Evolutionary conservation across 192 early-diverging fungal genomes (phyloP).

Genomic region (Oehlia diaphana): DNA sequence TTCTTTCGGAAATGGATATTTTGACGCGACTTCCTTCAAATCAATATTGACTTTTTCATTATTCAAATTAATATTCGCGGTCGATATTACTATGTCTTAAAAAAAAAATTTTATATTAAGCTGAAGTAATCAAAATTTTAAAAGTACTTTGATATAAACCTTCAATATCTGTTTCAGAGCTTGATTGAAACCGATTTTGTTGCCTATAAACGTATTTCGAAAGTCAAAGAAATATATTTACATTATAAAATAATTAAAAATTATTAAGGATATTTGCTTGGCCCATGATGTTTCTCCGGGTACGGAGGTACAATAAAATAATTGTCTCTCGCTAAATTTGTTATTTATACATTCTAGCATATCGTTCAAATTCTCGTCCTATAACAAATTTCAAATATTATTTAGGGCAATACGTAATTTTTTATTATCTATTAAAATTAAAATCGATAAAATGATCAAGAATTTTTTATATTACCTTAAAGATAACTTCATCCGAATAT

Average conservation of each 20-base stretch:
- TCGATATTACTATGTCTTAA: conserved; percentile 11
- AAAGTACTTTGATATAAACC: background rate
- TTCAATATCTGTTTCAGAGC: background rate
- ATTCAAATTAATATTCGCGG: background rate
- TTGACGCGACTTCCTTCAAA: conserved; percentile 34
- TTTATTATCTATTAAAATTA: background rate
- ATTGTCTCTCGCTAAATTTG: conserved; percentile 58
- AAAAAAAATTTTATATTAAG: background rate
- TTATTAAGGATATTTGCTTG: conserved; percentile 36
- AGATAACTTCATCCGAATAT: conserved; percentile 7
- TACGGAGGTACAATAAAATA: conserved; percentile 70
- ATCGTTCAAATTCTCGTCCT: background rate
- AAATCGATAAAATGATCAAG: background rate
- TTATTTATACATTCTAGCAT: background rate
- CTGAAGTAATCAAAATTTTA: background rate
- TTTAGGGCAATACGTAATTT: background rate
- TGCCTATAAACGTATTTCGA: background rate
- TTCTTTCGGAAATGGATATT: conserved; percentile 62
- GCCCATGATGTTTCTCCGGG: conserved; percentile 71
- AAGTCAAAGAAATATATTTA: background rate
- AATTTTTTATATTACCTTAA: background rate
- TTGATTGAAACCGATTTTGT: background rate
- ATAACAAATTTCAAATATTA: background rate
- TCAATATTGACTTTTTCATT: background rate
- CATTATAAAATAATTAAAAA: background rate